A percentile compares a stretch with the other conserved stretches of the same genome.
Evolutionary conservation across 768 basidiomycete species (phyloP).

Genomic region (Lentinula sp.): DNA sequence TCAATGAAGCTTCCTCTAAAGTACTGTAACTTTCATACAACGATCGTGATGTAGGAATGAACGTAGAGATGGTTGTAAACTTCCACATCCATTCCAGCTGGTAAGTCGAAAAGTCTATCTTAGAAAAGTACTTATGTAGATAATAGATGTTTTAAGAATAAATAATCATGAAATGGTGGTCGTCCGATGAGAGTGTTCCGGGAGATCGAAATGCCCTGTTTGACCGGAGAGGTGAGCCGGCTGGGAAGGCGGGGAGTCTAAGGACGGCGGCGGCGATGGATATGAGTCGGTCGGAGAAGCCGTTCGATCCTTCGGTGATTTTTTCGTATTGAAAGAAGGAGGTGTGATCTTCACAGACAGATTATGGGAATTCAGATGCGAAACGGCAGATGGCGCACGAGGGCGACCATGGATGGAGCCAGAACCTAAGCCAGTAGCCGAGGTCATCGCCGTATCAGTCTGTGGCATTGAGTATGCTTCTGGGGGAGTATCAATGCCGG

Average conservation of each 20-base stretch:
- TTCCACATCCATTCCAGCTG: not conserved
- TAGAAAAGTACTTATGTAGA: not conserved
- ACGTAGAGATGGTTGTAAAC: not conserved
- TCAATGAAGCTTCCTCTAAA: not conserved
- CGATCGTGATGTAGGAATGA: not conserved
- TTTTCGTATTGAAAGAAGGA: constrained; percentile 9
- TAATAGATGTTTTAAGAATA: not conserved
- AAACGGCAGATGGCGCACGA: constrained; percentile 23
- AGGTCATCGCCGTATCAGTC: constrained; percentile 22
- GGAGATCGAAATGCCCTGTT: not conserved
- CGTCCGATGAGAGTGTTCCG: constrained; percentile 2
- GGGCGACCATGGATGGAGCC: constrained; percentile 25
- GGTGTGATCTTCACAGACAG: constrained; percentile 13
- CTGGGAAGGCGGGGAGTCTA: constrained; percentile 21
- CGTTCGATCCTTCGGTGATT: constrained; percentile 12
- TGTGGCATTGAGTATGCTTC: constrained; percentile 11
- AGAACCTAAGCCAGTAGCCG: constrained; percentile 28
- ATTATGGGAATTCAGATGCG: constrained; percentile 14
- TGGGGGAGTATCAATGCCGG: constrained; percentile 32
- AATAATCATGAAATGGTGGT: constrained; percentile 2
- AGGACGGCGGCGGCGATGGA: constrained; percentile 42
- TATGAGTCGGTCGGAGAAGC: constrained; percentile 33
- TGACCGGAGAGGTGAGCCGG: not conserved
- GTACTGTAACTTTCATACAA: not conserved
- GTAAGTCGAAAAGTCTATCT: not conserved